Percentiles rank a stretch among this genome's conserved stretches.
Conservation (phyloP, 768 basidiomycete genomes). For the Grammothele lineata region DNA sequence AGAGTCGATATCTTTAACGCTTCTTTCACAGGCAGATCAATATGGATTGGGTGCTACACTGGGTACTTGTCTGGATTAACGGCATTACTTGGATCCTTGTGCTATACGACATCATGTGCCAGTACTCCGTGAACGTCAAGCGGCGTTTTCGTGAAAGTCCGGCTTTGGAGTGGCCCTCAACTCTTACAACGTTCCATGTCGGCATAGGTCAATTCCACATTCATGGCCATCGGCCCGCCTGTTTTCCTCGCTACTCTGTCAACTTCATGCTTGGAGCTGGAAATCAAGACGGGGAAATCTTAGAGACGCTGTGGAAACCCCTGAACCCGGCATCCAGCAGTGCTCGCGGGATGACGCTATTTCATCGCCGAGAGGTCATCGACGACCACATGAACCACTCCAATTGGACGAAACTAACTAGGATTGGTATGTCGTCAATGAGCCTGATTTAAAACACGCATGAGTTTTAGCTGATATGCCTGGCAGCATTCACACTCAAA, state of each 20-base stretch:
- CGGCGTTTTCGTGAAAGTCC: not conserved
- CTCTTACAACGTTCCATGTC: not conserved
- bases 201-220: constrained; percentile 29
- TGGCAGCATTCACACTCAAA: not conserved
- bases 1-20: constrained; percentile 25
- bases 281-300: constrained; percentile 29
- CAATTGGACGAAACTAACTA: constrained; percentile 30
- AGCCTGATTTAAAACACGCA: no score
- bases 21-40: not conserved
- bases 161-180: not conserved
- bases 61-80: constrained; percentile 14
- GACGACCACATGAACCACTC: constrained; percentile 31
- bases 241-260: constrained; percentile 22
- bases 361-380: constrained; percentile 21
- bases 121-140: constrained; percentile 3
- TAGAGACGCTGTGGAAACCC: constrained; percentile 31
- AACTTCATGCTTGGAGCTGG: constrained; percentile 28
- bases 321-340: constrained; percentile 26
- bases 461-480: no score
- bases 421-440: constrained; percentile 9
- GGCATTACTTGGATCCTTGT: not conserved
- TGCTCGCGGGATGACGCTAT: constrained; percentile 17
- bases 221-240: constrained; percentile 24
- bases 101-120: constrained; percentile 15
- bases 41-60: not conserved